Evolutionary conservation across 345 rosid species (phyloP).

Genomic region (Camelina laxa): DNA sequence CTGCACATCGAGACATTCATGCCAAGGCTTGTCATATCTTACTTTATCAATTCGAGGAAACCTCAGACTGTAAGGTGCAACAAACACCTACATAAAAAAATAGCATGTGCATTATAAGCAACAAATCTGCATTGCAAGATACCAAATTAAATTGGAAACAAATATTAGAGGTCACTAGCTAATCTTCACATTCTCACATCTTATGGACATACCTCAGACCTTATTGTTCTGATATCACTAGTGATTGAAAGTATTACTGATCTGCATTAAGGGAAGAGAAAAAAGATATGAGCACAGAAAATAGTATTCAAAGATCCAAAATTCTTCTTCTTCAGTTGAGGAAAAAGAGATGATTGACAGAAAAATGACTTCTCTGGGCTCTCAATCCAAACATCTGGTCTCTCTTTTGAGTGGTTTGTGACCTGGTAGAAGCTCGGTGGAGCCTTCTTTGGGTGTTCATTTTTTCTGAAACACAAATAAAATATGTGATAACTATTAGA

Average conservation of each 20-base stretch:
- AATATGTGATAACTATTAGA: not conserved
- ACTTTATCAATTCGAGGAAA: conserved; percentile 97
- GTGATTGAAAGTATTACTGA: conserved; percentile 87
- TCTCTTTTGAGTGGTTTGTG: conserved; percentile 86
- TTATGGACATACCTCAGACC: conserved; percentile 76
- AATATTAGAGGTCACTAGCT: conserved; percentile 5
- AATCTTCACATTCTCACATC: conserved; percentile 16
- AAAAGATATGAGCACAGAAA: conserved; percentile 9
- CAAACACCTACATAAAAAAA: conserved; percentile 69
- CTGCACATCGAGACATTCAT: conserved; percentile 94
- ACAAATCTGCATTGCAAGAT: not conserved
- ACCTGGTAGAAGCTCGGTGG: conserved; percentile 89
- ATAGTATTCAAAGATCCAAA: conserved; percentile 10
- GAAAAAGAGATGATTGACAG: not conserved
- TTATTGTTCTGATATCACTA: conserved; percentile 93
- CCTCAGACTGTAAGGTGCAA: conserved; percentile 93
- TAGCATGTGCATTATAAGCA: conserved; percentile 15
- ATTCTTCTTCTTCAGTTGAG: conserved; percentile 23
- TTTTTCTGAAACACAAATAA: conserved; percentile 53
- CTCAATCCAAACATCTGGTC: conserved; percentile 99
- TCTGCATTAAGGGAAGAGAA: conserved; percentile 52
- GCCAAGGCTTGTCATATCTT: conserved; percentile 97
- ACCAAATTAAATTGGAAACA: conserved; percentile 7
- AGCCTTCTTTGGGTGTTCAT: conserved; percentile 82
- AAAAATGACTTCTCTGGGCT: conserved; percentile 88